phyloP scores from a whole-genome alignment of 768 basidiomycete genomes.

The Termitomyces sp. region DNA sequence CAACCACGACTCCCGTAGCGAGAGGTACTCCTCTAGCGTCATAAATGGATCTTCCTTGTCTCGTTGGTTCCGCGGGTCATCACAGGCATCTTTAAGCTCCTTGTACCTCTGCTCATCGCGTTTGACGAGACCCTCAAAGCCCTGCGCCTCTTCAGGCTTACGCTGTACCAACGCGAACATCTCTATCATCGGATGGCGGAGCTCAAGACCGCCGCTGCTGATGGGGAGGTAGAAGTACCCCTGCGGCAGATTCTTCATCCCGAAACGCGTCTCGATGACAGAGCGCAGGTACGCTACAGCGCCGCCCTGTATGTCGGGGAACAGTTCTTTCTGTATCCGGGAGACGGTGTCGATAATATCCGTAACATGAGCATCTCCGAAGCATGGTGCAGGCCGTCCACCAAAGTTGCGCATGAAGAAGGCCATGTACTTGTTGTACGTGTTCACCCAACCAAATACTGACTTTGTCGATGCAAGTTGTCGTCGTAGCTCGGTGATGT shows the following conservation, averaged over 20 bases:
- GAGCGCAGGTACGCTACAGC: too few relatives aligned
- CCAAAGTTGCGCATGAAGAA: slow-evolving; percentile 24
- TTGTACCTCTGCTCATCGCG: slow-evolving; percentile 25
- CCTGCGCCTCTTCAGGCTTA: background rate
- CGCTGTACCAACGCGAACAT: slow-evolving; percentile 27
- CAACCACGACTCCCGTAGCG: slow-evolving; percentile 12
- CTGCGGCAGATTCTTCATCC: background rate
- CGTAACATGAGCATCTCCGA: background rate
- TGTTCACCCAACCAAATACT: slow-evolving; percentile 33
- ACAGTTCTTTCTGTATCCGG: slow-evolving; percentile 24
- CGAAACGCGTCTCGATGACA: too few relatives aligned
- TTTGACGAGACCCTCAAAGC: slow-evolving; percentile 21
- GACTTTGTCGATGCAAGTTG: slow-evolving; percentile 29
- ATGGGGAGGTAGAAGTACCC: slow-evolving; percentile 7
- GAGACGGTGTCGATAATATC: slow-evolving; percentile 19
- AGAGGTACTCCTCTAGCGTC: too few relatives aligned
- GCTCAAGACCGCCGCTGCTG: slow-evolving; percentile 17
- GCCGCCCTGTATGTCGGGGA: too few relatives aligned
- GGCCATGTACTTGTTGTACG: slow-evolving; percentile 26
- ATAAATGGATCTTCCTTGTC: background rate
- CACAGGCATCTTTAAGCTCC: slow-evolving; percentile 25
- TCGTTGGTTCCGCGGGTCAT: slow-evolving; percentile 1
- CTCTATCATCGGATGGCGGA: slow-evolving; percentile 37
- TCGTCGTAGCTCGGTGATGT: slow-evolving; percentile 24
- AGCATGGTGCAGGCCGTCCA: slow-evolving; percentile 25